Percentiles rank a stretch among this genome's conserved stretches.
These are phyloP conservation scores for Apiotrichum siamense DNA, from an alignment of 1,284 basidiomycete species.

Conservation along the genomic window DNA sequence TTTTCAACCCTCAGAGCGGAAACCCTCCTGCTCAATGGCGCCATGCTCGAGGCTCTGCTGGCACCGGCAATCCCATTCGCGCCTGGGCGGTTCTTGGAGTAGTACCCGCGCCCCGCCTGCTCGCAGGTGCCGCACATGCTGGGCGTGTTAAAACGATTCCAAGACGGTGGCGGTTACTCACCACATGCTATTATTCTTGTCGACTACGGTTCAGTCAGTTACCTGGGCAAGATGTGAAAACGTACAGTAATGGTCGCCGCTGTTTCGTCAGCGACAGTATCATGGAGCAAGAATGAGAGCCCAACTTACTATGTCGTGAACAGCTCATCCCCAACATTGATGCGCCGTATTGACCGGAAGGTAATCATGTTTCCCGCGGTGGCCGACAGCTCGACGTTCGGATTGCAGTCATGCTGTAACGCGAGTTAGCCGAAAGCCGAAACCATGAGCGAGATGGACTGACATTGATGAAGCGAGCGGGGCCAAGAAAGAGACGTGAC, in stretches of 20 bases:
- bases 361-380: slow-evolving; percentile 40
- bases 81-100: neutral
- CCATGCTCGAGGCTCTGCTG: too few species aligned
- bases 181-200: slow-evolving; percentile 38
- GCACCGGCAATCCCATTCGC: too few species aligned
- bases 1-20: too few species aligned
- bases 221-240: neutral
- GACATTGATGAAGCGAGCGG: slow-evolving; percentile 46
- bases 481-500: slow-evolving; percentile 45
- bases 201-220: slow-evolving; percentile 22
- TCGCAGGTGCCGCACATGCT: slow-evolving; percentile 43
- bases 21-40: too few species aligned
- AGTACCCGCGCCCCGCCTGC: slow-evolving; percentile 8
- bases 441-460: slow-evolving; percentile 7
- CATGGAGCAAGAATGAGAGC: neutral
- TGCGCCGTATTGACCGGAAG: slow-evolving; percentile 31
- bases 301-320: slow-evolving; percentile 42
- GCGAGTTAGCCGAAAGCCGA: neutral
- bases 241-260: slow-evolving; percentile 40
- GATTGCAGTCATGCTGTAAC: slow-evolving; percentile 44
- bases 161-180: neutral
- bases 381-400: slow-evolving; percentile 41
- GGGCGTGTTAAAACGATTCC: neutral
- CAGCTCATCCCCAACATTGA: slow-evolving; percentile 43
- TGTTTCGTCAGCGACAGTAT: slow-evolving; percentile 5